Percentiles rank a stretch among this genome's conserved stretches.
phyloP scores from a whole-genome alignment of 371 early-diverging fungal species.

The Vairimorpha necatrix region DNA sequence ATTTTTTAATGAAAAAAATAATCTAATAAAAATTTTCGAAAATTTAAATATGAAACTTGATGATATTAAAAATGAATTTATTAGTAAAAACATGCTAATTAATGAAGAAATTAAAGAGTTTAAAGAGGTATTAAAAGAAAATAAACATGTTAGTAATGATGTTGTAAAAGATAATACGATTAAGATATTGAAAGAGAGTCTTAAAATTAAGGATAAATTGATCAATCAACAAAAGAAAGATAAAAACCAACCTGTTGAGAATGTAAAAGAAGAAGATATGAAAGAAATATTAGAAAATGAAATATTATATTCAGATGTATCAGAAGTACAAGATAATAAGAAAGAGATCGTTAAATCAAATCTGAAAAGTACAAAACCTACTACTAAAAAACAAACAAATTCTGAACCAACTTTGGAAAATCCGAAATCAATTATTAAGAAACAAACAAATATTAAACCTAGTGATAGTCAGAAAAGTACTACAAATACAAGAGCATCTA shows the following conservation, averaged over 20 bases:
- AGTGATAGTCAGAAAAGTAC: too few relatives aligned
- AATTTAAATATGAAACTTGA: conserved; percentile 27
- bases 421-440: conserved; percentile 14
- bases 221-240: background rate
- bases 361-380: background rate
- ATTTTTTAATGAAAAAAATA: background rate
- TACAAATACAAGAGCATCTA: too few relatives aligned
- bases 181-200: conserved; percentile 30
- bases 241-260: too few relatives aligned
- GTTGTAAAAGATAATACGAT: conserved; percentile 29
- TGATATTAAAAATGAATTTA: conserved; percentile 53
- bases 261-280: too few relatives aligned
- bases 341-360: background rate
- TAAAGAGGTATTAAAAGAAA: conserved; percentile 14
- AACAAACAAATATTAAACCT: conserved; percentile 40
- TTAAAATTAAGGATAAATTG: conserved; percentile 49
- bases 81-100: conserved; percentile 30
- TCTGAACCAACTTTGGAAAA: background rate
- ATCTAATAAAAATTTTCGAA: conserved; percentile 26
- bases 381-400: background rate
- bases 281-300: background rate
- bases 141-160: conserved; percentile 22
- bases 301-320: background rate
- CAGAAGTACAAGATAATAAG: background rate
- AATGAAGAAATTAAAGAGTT: conserved; percentile 46